Percentiles rank a stretch among this genome's conserved stretches.
phyloP scores from a whole-genome alignment of 2,329 filamentous ascomycete species.

The Onygenales sp. region DNA sequence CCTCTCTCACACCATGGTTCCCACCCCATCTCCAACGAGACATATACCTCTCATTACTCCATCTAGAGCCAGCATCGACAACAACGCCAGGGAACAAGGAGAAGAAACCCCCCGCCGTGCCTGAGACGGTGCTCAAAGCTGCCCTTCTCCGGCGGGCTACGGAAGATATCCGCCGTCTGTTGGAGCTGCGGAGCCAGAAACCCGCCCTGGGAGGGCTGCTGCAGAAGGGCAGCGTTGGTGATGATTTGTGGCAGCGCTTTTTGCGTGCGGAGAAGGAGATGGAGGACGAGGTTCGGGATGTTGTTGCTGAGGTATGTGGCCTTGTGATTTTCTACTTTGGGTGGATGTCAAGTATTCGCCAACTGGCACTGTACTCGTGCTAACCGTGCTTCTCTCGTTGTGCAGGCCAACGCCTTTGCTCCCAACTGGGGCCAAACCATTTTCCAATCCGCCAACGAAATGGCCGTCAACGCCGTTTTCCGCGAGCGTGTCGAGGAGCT shows the following conservation, averaged over 20 bases:
- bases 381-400: not conserved
- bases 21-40: constrained; percentile 82
- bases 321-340: not conserved
- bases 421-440: constrained; percentile 89
- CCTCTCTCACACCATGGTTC: constrained; percentile 91
- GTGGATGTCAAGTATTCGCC: not conserved
- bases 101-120: constrained; percentile 61
- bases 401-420: constrained; percentile 77
- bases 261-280: constrained; percentile 91
- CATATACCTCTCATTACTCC: constrained; percentile 84
- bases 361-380: not conserved
- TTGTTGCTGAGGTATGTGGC: constrained; percentile 70
- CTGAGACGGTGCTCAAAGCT: constrained; percentile 77
- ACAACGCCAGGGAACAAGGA: constrained; percentile 39
- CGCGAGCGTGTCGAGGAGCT: constrained; percentile 67
- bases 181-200: constrained; percentile 81
- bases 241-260: constrained; percentile 93
- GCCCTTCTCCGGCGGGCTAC: constrained; percentile 80
- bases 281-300: constrained; percentile 89
- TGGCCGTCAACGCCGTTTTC: constrained; percentile 72
- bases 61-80: constrained; percentile 52
- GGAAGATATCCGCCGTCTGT: constrained; percentile 86
- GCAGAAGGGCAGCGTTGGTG: constrained; percentile 85
- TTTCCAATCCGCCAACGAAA: constrained; percentile 96
- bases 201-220: constrained; percentile 73